phyloP scores from a whole-genome alignment of 495 filamentous ascomycete species.

The Emericellopsis terricola region DNA sequence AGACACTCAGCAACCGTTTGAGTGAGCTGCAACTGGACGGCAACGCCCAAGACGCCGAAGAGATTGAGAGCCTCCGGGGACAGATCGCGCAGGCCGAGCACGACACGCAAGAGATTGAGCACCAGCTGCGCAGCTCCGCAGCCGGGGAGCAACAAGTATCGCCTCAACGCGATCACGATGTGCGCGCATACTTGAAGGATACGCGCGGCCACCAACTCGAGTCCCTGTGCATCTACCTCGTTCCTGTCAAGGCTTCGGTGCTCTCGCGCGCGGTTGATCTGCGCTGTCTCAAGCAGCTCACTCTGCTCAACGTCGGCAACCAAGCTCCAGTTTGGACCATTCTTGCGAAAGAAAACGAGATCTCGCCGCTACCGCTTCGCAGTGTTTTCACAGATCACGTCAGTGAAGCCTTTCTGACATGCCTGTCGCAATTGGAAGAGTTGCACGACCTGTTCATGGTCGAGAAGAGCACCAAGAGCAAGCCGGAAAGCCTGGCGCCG shows the following conservation, averaged over 20 bases:
- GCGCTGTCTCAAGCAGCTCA: conserved; percentile 28
- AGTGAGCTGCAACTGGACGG: no score
- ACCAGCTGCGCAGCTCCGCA: no score
- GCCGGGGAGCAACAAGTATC: no score
- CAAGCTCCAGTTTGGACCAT: conserved; percentile 38
- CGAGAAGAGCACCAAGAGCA: conserved; percentile 29
- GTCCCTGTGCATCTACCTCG: conserved; percentile 32
- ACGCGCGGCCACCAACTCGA: conserved; percentile 36
- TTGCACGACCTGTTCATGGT: conserved; percentile 38
- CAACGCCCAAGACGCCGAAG: no score
- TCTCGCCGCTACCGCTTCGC: conserved; percentile 26
- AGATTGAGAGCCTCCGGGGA: no score
- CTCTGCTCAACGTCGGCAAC: conserved; percentile 40
- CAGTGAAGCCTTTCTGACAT: conserved; percentile 27
- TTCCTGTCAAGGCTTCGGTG: conserved; percentile 36
- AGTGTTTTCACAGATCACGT: conserved; percentile 45
- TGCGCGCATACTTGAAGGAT: conserved; percentile 32
- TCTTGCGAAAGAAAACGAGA: conserved; percentile 30
- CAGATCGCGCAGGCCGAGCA: no score
- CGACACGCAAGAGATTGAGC: no score
- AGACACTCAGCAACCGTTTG: no score
- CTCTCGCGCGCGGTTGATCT: conserved; percentile 34
- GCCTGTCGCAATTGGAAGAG: conserved; percentile 28
- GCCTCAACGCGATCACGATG: no score
- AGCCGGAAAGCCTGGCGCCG: conserved; percentile 28